phyloP scores from a whole-genome alignment of 2,329 filamentous ascomycete genomes.

The Diaporthe sp. region DNA sequence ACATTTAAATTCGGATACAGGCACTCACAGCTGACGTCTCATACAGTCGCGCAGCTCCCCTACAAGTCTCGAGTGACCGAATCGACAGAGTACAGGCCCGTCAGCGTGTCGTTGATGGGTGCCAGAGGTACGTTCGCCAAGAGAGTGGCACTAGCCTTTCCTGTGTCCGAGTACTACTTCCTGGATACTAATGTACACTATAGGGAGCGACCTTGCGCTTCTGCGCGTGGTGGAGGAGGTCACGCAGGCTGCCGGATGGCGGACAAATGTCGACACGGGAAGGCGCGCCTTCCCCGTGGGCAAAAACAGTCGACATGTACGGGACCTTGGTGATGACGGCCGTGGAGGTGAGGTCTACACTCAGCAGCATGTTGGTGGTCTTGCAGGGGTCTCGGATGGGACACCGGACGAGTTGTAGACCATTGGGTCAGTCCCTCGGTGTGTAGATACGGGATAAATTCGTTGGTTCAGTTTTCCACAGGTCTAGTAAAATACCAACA shows the following conservation, averaged over 20 bases:
- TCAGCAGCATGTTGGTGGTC: not conserved
- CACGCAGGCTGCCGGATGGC: conserved; percentile 33
- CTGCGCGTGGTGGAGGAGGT: conserved; percentile 30
- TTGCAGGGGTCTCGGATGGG: not conserved
- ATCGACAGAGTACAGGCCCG: conserved; percentile 33
- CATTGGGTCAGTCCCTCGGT: not conserved
- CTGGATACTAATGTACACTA: not conserved
- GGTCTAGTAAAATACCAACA: not conserved
- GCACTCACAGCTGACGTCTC: not conserved
- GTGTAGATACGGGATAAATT: not conserved
- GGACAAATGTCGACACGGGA: conserved; percentile 32
- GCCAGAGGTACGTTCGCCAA: conserved; percentile 23
- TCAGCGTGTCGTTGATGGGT: conserved; percentile 38
- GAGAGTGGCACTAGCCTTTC: not conserved
- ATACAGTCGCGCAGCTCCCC: conserved; percentile 36
- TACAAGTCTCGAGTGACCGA: conserved; percentile 38
- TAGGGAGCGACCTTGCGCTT: conserved; percentile 37
- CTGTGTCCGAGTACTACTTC: not conserved
- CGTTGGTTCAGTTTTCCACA: not conserved
- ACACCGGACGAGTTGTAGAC: conserved; percentile 28
- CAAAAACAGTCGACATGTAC: conserved; percentile 34
- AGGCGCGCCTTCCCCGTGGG: conserved; percentile 37
- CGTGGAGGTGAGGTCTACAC: not conserved
- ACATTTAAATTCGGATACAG: too few relatives aligned
- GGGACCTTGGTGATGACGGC: conserved; percentile 9